Conservation (phyloP, 2,329 filamentous ascomycete species). For the Remersonia thermophila region DNA sequence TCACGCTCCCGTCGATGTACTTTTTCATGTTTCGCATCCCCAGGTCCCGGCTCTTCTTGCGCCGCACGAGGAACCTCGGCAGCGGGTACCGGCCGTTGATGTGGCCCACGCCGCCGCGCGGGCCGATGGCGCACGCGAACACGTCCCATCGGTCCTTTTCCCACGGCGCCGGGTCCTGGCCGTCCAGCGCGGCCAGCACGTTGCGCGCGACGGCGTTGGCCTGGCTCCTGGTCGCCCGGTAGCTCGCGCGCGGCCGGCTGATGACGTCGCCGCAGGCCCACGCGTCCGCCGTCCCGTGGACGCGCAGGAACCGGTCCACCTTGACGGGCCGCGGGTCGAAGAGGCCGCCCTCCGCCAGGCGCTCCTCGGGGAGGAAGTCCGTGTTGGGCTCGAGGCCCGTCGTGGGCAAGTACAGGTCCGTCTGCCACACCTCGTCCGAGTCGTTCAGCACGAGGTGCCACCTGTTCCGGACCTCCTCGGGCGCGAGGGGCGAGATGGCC, state of each 20-base stretch:
- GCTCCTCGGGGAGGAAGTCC: slow-evolving; percentile 33
- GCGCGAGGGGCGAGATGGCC: slow-evolving; percentile 12
- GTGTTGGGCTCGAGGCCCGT: slow-evolving; percentile 44
- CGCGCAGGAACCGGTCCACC: slow-evolving; percentile 39
- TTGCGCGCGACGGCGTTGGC: slow-evolving; percentile 30
- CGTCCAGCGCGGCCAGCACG: slow-evolving; percentile 27
- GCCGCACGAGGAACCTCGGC: slow-evolving; percentile 39
- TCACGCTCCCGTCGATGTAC: slow-evolving; percentile 37
- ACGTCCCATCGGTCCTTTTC: slow-evolving; percentile 36
- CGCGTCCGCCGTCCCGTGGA: slow-evolving; percentile 31
- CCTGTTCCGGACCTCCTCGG: slow-evolving; percentile 24
- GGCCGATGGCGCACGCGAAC: slow-evolving; percentile 36
- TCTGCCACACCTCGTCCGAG: slow-evolving; percentile 33
- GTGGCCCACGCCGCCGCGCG: slow-evolving; percentile 37
- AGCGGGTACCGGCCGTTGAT: slow-evolving; percentile 31
- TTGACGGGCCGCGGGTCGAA: slow-evolving; percentile 31
- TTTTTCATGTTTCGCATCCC: slow-evolving; percentile 31
- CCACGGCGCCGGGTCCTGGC: slow-evolving; percentile 28
- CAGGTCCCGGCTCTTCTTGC: slow-evolving; percentile 39
- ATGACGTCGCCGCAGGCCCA: slow-evolving; percentile 45
- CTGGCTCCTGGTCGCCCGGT: slow-evolving; percentile 37
- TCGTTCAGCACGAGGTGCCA: slow-evolving; percentile 35
- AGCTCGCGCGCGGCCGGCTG: slow-evolving; percentile 34
- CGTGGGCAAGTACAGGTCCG: slow-evolving; percentile 40
- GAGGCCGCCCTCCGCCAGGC: slow-evolving; percentile 25